phyloP scores from a whole-genome alignment of 352 stramenopile species.

The Globisporangium carolinianum region DNA sequence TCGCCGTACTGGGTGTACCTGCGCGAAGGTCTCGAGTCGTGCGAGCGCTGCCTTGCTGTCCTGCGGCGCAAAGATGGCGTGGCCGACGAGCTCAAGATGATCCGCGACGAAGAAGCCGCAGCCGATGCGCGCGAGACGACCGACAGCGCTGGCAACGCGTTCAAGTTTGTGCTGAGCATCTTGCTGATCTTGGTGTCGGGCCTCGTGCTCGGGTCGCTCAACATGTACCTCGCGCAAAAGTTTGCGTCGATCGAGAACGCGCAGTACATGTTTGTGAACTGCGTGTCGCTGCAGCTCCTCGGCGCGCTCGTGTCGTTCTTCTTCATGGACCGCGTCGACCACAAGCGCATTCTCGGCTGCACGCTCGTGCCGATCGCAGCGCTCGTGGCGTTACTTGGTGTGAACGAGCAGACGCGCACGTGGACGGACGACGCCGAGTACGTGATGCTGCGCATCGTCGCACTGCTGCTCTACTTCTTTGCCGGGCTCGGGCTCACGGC shows the following conservation, averaged over 20 bases:
- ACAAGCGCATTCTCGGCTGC: conserved; percentile 63
- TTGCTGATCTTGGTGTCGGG: conserved; percentile 62
- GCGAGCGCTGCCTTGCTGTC: conserved; percentile 51
- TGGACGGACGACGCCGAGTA: conserved; percentile 37
- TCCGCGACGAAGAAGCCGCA: conserved; percentile 48
- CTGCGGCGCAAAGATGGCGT: conserved; percentile 64
- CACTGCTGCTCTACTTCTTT: conserved; percentile 70
- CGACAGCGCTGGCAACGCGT: conserved; percentile 21
- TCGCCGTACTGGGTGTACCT: conserved; percentile 73
- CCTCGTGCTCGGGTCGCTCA: conserved; percentile 48
- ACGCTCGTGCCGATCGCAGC: conserved; percentile 49
- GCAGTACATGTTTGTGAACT: conserved; percentile 48
- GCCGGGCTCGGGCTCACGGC: conserved; percentile 58
- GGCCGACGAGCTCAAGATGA: conserved; percentile 57
- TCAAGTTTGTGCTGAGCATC: conserved; percentile 62
- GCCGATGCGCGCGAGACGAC: conserved; percentile 6
- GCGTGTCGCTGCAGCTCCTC: conserved; percentile 42
- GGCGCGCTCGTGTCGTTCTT: conserved; percentile 65
- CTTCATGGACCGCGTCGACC: conserved; percentile 73
- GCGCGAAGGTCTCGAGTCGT: conserved; percentile 65
- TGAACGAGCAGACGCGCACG: conserved; percentile 48
- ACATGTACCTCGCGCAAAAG: conserved; percentile 32
- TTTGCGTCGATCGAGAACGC: conserved; percentile 23
- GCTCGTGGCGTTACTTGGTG: conserved; percentile 39
- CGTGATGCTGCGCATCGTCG: conserved; percentile 31